phyloP scores from a whole-genome alignment of 2,329 filamentous ascomycete species.

The Leptographium radiaticola region DNA sequence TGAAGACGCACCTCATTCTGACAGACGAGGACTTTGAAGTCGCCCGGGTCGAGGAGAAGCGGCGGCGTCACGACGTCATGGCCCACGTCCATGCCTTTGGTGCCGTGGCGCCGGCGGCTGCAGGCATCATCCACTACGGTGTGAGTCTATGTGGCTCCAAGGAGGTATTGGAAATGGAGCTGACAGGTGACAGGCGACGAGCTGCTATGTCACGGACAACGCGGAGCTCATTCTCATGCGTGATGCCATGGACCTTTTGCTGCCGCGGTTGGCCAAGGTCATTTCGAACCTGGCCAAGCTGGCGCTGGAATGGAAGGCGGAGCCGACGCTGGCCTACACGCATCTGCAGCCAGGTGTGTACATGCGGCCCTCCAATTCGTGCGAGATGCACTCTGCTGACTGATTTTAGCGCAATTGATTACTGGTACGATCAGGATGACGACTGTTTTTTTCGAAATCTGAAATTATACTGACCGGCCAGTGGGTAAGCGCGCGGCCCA shows the following conservation, averaged over 20 bases:
- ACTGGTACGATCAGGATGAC: not conserved
- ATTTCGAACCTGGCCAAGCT: not conserved
- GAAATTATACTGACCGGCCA: no score
- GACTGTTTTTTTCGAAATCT: no score
- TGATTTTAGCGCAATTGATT: not conserved
- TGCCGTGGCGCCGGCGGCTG: not conserved
- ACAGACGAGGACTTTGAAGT: not conserved
- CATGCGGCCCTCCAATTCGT: no score
- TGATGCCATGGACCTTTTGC: slow-evolving; percentile 54
- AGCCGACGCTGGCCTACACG: not conserved
- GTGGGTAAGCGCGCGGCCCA: not conserved
- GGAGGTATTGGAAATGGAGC: not conserved
- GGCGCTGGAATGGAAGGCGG: not conserved
- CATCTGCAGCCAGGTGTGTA: not conserved
- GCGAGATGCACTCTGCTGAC: no score
- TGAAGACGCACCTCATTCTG: slow-evolving; percentile 48
- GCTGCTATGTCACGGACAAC: slow-evolving; percentile 4
- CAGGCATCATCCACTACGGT: not conserved
- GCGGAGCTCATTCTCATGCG: slow-evolving; percentile 1
- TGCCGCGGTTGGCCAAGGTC: slow-evolving; percentile 46
- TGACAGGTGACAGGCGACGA: not conserved
- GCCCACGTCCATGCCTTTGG: slow-evolving; percentile 1
- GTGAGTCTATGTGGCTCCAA: slow-evolving; percentile 10
- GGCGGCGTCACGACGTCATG: not conserved
- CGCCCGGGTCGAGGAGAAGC: slow-evolving; percentile 1